Base-by-base conservation (phyloP, 2,329 filamentous ascomycete species). In the Ceratocystis alfenasii region DNA sequence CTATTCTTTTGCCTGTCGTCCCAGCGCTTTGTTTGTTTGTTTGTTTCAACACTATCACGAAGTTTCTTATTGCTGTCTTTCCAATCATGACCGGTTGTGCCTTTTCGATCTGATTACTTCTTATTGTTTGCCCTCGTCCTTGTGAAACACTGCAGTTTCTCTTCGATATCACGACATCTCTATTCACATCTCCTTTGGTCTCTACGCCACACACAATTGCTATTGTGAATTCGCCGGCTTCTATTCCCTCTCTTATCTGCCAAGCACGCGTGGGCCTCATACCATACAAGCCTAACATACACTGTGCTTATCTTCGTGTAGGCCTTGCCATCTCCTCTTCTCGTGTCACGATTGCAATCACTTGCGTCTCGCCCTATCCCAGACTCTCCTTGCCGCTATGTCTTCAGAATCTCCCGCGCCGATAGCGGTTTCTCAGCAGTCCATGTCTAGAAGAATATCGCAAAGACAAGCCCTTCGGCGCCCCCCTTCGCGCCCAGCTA, bases 381-480 rank as follows among this genome's bases (percentile, higher is more conserved):
- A 12, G 25, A 28, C 33, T 57, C 33, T 15, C 36, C 36, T 41
- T 41, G 36, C 36, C 44, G 28, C 22, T 44, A 66, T 63, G 59
- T 62, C 59, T n/a, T 66, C 65, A 8, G 59, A 46, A 20, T 66
- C 65, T 17, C 65, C 81, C 65, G 84, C 82, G 4, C 81, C 83
- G 45, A 75, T 80, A n/a, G 33, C 12, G 71, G 79, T 77, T 69
- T 76, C 77, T 15, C 66, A 66, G 20, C 60, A 63, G 22, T 77
- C 75, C 64, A 76, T 73, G 67, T 71, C 80, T 15, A 76, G 77
- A 41, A 74, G 83, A 71, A 79, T 80, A 7, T 84, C 83, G 3
- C 76, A 83, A 68, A 76, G 83, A 69, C 83, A 84, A 69, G 79
- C 80, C 48, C 73, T 83, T 61, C 78, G 80, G 70, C 79, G 81